phyloP scores from a whole-genome alignment of 2,329 filamentous ascomycete genomes.

The Verticillium klebahnii region DNA sequence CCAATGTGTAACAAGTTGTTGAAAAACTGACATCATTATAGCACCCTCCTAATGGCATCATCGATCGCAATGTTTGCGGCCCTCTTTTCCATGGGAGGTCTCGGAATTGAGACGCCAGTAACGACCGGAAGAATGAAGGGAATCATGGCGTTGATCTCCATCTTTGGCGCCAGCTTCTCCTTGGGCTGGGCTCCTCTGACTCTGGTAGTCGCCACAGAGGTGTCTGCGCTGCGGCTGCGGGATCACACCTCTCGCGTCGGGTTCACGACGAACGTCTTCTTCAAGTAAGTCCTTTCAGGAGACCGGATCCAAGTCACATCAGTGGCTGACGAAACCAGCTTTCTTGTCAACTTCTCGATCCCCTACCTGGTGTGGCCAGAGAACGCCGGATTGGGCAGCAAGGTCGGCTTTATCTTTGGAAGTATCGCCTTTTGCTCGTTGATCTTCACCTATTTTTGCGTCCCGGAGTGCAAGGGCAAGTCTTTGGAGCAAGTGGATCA shows the following conservation, averaged over 20 bases:
- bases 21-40: neutral
- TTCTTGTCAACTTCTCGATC: constrained; percentile 27
- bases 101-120: constrained; percentile 10
- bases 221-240: constrained; percentile 23
- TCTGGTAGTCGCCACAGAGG: constrained; percentile 29
- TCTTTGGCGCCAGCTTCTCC: constrained; percentile 25
- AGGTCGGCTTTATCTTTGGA: constrained; percentile 15
- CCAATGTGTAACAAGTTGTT: accelerated
- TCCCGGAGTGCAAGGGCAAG: constrained; percentile 17
- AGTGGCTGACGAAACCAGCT: constrained; percentile 16
- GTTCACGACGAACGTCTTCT: constrained; percentile 13
- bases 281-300: constrained; percentile 2
- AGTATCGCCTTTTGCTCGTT: constrained; percentile 10
- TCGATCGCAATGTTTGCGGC: neutral
- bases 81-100: constrained; percentile 11
- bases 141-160: constrained; percentile 25
- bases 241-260: constrained; percentile 20
- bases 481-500: constrained; percentile 19
- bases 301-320: too few species aligned
- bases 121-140: constrained; percentile 8
- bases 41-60: constrained; percentile 1
- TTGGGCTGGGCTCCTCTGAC: constrained; percentile 29
- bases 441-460: constrained; percentile 13
- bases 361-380: constrained; percentile 32
- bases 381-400: constrained; percentile 25